Conservation (phyloP, 805 yeast genomes). For the Candida manassasensis region DNA sequence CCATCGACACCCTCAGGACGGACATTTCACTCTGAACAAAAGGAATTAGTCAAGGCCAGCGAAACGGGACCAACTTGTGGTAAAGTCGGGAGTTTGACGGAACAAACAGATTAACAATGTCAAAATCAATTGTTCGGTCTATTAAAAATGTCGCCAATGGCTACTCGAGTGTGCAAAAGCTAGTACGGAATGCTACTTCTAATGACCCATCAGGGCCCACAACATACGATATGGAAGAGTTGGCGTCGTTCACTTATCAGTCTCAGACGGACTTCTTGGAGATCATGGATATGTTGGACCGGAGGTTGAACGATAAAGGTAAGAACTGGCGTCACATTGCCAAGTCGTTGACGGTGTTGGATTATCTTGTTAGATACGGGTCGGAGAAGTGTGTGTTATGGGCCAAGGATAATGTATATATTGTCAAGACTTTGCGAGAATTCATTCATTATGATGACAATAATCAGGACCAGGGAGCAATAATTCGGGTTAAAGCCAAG, state of each 20-base stretch:
- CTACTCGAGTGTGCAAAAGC: conserved; percentile 76
- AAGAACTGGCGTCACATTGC: conserved; percentile 97
- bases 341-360: conserved; percentile 84
- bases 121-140: conserved; percentile 72
- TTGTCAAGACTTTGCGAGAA: conserved; percentile 86
- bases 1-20: too few relatives aligned
- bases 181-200: conserved; percentile 89
- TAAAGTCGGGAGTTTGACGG: too few relatives aligned
- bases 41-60: too few relatives aligned
- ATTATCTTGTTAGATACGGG: conserved; percentile 80
- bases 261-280: conserved; percentile 70
- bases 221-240: conserved; percentile 74
- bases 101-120: conserved; percentile 41
- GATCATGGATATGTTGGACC: conserved; percentile 90
- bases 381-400: conserved; percentile 85
- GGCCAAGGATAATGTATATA: conserved; percentile 84
- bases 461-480: conserved; percentile 82
- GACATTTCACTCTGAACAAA: too few relatives aligned
- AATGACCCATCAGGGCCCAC: conserved; percentile 86
- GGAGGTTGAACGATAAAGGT: conserved; percentile 91
- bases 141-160: conserved; percentile 89
- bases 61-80: too few relatives aligned
- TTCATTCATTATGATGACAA: conserved; percentile 76
- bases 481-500: conserved; percentile 82
- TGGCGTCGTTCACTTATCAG: conserved; percentile 69